phyloP scores from a whole-genome alignment of 2,329 filamentous ascomycete genomes.

The Zopfia rhizophila region DNA sequence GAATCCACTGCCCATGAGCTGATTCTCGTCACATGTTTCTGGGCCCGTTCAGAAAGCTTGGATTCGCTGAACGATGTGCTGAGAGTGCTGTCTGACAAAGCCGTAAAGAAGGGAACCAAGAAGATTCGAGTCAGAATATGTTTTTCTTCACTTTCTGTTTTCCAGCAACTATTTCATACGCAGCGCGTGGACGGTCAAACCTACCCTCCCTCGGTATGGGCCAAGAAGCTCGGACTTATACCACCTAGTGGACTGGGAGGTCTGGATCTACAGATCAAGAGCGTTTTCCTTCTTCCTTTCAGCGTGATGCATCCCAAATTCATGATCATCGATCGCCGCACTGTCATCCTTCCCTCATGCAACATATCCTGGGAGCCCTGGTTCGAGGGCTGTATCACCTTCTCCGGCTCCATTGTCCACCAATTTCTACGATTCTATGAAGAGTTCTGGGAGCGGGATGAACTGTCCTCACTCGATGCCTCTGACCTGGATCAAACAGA shows the following conservation, averaged over 20 bases:
- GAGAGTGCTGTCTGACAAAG: constrained; percentile 65
- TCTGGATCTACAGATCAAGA: constrained; percentile 77
- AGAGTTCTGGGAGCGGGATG: constrained; percentile 69
- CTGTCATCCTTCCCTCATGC: constrained; percentile 78
- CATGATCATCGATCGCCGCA: constrained; percentile 74
- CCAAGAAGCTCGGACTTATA: constrained; percentile 71
- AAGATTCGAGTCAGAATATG: constrained; percentile 75
- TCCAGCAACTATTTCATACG: constrained; percentile 80
- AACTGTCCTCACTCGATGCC: constrained; percentile 11
- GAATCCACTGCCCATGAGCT: constrained; percentile 70
- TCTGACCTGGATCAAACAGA: constrained; percentile 1
- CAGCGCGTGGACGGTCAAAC: constrained; percentile 69
- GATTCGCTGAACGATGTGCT: constrained; percentile 68
- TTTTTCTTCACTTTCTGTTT: constrained; percentile 77
- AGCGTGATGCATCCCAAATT: constrained; percentile 93
- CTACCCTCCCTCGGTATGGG: constrained; percentile 71
- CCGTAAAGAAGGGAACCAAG: constrained; percentile 39
- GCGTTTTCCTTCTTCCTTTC: constrained; percentile 80
- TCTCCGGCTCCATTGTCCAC: constrained; percentile 70
- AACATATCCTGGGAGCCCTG: constrained; percentile 91
- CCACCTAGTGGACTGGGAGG: constrained; percentile 63
- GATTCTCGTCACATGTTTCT: constrained; percentile 84
- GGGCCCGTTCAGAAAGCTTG: constrained; percentile 74
- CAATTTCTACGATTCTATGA: constrained; percentile 74
- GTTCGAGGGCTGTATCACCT: constrained; percentile 80